A percentile compares a stretch with the other conserved stretches of the same genome.
Evolutionary conservation across 352 stramenopile genomes (phyloP).

Genomic region (Phytopythium oedochilum): DNA sequence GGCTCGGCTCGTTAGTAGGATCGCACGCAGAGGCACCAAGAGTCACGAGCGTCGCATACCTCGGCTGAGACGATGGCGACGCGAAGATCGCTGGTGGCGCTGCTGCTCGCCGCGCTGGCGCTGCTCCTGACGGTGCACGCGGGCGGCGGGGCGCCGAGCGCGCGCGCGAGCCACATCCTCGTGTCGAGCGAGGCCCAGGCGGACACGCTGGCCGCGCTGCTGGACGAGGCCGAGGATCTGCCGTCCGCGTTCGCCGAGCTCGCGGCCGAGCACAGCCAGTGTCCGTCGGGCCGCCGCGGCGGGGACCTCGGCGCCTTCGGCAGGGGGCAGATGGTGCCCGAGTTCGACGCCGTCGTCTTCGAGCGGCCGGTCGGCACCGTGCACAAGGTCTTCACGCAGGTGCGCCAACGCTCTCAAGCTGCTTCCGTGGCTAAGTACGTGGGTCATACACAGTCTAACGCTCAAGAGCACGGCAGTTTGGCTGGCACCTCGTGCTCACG

Average conservation of each 20-base stretch:
- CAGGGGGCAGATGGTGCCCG: constrained; percentile 64
- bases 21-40: no score
- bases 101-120: constrained; percentile 12
- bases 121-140: constrained; percentile 20
- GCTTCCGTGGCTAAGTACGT: no score
- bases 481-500: constrained; percentile 76
- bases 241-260: constrained; percentile 42
- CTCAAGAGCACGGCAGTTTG: constrained; percentile 35
- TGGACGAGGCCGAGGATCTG: constrained; percentile 44
- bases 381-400: constrained; percentile 77
- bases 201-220: constrained; percentile 43
- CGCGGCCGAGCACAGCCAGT: constrained; percentile 65
- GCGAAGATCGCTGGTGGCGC: background rate
- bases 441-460: no score
- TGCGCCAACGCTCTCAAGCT: background rate
- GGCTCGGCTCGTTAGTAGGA: no score
- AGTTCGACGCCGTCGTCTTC: constrained; percentile 81
- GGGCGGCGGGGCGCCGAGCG: constrained; percentile 21
- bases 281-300: constrained; percentile 53
- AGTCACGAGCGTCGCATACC: no score
- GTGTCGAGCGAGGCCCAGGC: constrained; percentile 53
- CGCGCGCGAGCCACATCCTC: constrained; percentile 76
- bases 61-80: no score
- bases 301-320: constrained; percentile 65
- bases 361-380: constrained; percentile 53